Conservation (phyloP, 208 protist genomes). For the Trypanosoma congolense region DNA sequence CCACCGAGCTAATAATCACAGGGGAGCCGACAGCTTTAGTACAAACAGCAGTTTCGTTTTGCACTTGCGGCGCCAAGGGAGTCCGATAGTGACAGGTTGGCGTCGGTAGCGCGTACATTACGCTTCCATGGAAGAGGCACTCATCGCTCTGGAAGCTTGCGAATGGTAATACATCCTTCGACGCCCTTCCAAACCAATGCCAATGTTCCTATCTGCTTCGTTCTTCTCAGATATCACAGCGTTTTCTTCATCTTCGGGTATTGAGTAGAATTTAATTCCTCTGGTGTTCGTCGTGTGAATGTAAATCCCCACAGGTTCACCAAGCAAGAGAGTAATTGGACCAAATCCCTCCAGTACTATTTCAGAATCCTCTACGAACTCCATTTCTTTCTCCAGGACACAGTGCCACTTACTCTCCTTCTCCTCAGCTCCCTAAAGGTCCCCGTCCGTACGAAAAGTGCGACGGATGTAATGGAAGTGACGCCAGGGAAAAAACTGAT, state of each 20-base stretch:
- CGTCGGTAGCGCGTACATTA: constrained; percentile 73
- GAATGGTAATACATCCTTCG: constrained; percentile 68
- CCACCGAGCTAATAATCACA: constrained; percentile 3
- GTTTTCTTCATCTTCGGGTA: constrained; percentile 72
- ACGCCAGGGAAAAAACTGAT: constrained; percentile 80
- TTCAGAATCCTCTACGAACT: constrained; percentile 50
- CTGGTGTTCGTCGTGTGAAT: constrained; percentile 81
- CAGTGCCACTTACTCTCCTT: constrained; percentile 44
- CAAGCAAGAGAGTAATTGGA: constrained; percentile 62
- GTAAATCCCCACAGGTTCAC: constrained; percentile 62
- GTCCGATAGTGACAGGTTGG: constrained; percentile 39
- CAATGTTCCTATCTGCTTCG: constrained; percentile 82
- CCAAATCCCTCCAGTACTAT: constrained; percentile 56
- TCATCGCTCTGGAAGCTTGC: constrained; percentile 68
- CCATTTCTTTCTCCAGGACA: constrained; percentile 47
- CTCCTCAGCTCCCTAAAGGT: constrained; percentile 72
- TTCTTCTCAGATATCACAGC: too few relatives aligned
- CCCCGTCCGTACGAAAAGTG: constrained; percentile 65
- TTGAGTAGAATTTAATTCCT: constrained; percentile 80
- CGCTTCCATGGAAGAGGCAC: constrained; percentile 68
- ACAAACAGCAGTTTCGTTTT: background rate
- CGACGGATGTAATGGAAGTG: constrained; percentile 49
- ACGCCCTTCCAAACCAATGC: constrained; percentile 85
- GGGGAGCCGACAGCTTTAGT: constrained; percentile 7
- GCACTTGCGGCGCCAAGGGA: background rate